A percentile compares a stretch with the other conserved stretches of the same genome.
These are phyloP conservation scores for Cyclotella baltica DNA, from an alignment of 108 stramenopile genomes.

Conservation along the genomic window DNA sequence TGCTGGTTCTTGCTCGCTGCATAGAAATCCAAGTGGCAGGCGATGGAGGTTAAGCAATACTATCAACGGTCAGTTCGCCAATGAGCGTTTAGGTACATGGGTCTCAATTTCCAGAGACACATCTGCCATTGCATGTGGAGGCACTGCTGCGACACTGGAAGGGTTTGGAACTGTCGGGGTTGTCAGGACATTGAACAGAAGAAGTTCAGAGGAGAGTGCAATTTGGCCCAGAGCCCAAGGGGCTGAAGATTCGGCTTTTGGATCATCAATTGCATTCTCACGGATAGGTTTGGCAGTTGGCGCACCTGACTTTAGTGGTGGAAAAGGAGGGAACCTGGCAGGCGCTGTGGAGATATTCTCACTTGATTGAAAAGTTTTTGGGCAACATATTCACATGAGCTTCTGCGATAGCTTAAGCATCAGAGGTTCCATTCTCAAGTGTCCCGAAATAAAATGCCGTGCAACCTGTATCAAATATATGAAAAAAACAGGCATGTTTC, in stretches of 20 bases:
- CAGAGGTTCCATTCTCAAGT: no score
- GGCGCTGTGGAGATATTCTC: constrained; percentile 34
- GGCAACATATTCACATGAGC: no score
- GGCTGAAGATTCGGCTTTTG: constrained; percentile 14
- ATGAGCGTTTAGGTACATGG: constrained; percentile 38
- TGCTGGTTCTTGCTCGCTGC: background rate
- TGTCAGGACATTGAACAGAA: constrained; percentile 28
- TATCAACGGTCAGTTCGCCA: constrained; percentile 7
- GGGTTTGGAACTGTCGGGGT: constrained; percentile 20
- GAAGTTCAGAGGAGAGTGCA: constrained; percentile 13
- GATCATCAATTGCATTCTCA: constrained; percentile 29
- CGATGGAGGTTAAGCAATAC: constrained; percentile 21
- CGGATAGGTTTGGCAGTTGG: constrained; percentile 31
- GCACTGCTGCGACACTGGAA: constrained; percentile 11
- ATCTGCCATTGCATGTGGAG: constrained; percentile 38
- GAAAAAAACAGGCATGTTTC: no score
- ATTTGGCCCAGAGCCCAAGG: constrained; percentile 27
- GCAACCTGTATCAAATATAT: no score
- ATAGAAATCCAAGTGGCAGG: constrained; percentile 2
- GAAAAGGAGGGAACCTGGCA: constrained; percentile 8
- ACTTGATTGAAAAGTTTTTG: no score
- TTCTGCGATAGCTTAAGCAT: no score
- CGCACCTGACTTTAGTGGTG: constrained; percentile 33
- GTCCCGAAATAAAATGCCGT: no score
- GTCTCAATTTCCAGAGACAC: constrained; percentile 38